Evolutionary conservation across 2,329 filamentous ascomycete genomes (phyloP).

Genomic region (Colletotrichum sp.): DNA sequence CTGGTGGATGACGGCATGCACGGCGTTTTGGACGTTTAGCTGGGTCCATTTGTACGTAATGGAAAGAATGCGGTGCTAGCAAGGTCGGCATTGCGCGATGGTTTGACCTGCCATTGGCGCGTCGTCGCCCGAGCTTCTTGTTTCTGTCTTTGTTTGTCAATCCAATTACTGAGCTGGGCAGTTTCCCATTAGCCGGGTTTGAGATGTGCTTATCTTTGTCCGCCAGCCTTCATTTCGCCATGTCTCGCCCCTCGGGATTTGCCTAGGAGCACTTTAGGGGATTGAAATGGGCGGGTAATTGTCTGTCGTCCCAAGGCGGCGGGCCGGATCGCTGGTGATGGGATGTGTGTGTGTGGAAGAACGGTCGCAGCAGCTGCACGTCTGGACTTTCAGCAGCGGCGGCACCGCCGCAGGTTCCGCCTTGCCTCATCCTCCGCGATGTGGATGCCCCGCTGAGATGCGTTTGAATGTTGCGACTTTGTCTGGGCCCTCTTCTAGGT

Average conservation of each 20-base stretch:
- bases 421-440: slow-evolving; percentile 6
- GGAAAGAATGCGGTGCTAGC: slow-evolving; percentile 17
- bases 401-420: slow-evolving; percentile 6
- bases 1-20: slow-evolving; percentile 19
- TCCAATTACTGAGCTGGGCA: not conserved
- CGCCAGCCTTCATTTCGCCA: not conserved
- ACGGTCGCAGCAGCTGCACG: slow-evolving; percentile 1
- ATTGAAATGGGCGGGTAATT: not conserved
- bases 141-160: slow-evolving; percentile 12
- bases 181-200: not conserved
- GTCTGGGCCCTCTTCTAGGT: not conserved
- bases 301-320: not conserved
- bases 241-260: not conserved
- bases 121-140: not conserved
- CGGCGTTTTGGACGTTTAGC: not conserved
- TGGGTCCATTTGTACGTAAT: slow-evolving; percentile 24
- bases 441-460: not conserved
- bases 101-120: slow-evolving; percentile 2
- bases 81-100: slow-evolving; percentile 10
- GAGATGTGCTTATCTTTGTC: not conserved
- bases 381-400: slow-evolving; percentile 8
- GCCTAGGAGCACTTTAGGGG: not conserved
- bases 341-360: not conserved
- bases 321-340: not conserved
- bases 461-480: not conserved